Evolutionary conservation across 345 rosid genomes (phyloP).

Genomic region (Streptanthus diversifolius): DNA sequence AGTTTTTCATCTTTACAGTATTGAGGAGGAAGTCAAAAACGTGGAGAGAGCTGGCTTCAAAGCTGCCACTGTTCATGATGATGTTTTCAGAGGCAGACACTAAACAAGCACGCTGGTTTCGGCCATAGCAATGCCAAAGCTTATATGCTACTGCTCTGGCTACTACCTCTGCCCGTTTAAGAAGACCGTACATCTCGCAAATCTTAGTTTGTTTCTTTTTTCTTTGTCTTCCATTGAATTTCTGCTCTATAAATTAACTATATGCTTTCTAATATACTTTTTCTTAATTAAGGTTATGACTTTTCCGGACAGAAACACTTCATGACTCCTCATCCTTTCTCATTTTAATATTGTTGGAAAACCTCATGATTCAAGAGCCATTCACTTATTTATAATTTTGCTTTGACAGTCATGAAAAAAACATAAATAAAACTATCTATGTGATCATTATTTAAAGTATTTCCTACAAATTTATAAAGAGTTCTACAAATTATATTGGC

Average conservation of each 20-base stretch:
- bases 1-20: neutral
- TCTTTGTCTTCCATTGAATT: neutral
- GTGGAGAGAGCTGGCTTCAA: neutral
- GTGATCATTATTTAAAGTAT: neutral
- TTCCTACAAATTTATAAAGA: neutral
- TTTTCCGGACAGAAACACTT: neutral
- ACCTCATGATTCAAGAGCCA: neutral
- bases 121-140: neutral
- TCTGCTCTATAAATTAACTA: neutral
- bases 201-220: neutral
- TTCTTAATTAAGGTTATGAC: neutral
- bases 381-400: neutral
- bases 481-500: neutral
- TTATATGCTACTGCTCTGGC: neutral
- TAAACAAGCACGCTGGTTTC: neutral
- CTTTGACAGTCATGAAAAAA: neutral
- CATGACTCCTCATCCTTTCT: neutral
- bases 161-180: neutral
- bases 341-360: neutral
- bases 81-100: neutral
- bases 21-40: neutral
- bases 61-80: neutral
- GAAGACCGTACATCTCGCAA: neutral
- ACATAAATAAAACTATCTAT: neutral
- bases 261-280: neutral